Percentiles rank a stretch among this genome's conserved stretches.
Conservation (phyloP, 257 asterid genomes). For the Cynanchum wilfordii region DNA sequence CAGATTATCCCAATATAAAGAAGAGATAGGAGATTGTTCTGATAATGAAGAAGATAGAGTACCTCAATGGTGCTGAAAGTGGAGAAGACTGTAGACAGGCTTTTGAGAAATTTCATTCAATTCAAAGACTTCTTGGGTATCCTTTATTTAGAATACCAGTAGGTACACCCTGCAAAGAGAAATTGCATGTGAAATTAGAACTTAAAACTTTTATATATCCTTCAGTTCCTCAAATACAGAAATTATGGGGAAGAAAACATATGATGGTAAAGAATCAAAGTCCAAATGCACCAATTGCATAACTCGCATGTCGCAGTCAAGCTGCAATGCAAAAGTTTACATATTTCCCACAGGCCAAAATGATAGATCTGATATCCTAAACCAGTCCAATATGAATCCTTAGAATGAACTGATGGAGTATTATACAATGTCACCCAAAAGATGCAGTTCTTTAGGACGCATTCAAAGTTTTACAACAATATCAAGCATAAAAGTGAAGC, state of each 20-base stretch:
- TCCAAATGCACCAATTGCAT: background rate
- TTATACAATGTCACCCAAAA: background rate
- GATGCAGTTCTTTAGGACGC: too few species aligned
- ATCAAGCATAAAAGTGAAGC: background rate
- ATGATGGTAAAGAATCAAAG: too few species aligned
- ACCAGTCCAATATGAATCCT: background rate
- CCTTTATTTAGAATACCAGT: conserved; percentile 12
- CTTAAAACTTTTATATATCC: background rate
- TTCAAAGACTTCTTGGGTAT: background rate
- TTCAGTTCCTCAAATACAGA: background rate
- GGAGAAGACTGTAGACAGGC: conserved; percentile 9
- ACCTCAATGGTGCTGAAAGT: background rate
- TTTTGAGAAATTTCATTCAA: conserved; percentile 20
- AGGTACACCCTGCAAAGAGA: conserved; percentile 45
- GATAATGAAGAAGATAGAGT: background rate
- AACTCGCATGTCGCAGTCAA: background rate
- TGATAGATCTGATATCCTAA: background rate
- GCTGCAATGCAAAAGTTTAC: background rate
- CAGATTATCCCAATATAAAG: background rate
- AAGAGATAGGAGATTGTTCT: too few species aligned
- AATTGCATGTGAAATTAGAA: conserved; percentile 14
- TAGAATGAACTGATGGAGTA: background rate
- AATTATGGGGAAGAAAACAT: conserved; percentile 10
- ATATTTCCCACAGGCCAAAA: background rate
- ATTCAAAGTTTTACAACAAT: background rate